Base-by-base conservation (phyloP, 495 filamentous ascomycete genomes). In the Neurospora sp. region DNA sequence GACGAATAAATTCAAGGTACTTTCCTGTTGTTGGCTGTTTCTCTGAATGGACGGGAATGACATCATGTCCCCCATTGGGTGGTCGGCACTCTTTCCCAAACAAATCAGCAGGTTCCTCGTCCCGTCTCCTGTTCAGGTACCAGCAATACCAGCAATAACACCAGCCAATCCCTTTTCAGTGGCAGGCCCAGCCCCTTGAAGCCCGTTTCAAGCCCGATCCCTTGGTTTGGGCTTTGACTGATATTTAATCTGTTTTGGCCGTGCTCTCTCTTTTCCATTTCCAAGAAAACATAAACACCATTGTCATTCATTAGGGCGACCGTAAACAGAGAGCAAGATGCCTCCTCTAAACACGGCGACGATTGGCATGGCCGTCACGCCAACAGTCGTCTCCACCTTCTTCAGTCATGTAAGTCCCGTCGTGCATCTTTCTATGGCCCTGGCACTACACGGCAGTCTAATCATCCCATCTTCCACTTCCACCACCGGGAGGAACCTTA, bases 381-480 rank as follows among this genome's bases (percentile, higher is more conserved):
- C 93, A 16, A 90, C 91, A 2, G 91, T 94, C 40, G 82, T 96
- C 40, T 89, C 91, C 66, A 95, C 93, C 8, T 89, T 92, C 71
- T 80, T 96, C 77, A 89, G 88, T 76, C 93, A 97, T 86, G 92
- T 93, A 85, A 76, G 86, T 83, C 31, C 31, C 31, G 31, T 31
- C 40, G 6, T 62, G 42, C 37, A 70, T 71, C 8, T 12, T n/a
- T 44, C 31, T 39, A 31, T 31, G 31, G 27, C 27, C 27, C 27
- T 31, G 27, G 31, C 31, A 31, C 31, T 31, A 35, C 5, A 35
- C 35, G 35, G 42, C 16, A 18, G 16, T 42, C 41, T 20, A 54
- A 23, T 54, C 46, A 54, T 54, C 46, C 46, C 46, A 46, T 73
- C 46, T 54, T 46, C 73, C 62, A 38, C 41, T 37, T 37, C 37